Evolutionary conservation across 148 eudicot species (phyloP).

Genomic region (Chenopodium quinoa): DNA sequence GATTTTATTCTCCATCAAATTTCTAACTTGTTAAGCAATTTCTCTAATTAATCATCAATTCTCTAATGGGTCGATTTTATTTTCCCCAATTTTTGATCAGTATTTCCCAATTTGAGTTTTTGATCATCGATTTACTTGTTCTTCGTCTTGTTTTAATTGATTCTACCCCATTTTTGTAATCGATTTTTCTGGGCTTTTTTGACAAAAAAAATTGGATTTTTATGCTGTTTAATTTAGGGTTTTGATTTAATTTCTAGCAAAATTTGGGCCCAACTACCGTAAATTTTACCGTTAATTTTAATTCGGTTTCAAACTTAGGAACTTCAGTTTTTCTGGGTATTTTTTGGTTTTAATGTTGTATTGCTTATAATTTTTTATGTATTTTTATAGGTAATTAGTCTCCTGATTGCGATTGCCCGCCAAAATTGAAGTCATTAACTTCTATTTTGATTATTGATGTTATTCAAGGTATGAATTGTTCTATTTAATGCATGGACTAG

Average conservation of each 20-base stretch:
- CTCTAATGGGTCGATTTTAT: constrained; percentile 14
- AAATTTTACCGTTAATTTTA: background rate
- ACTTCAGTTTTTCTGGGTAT: background rate
- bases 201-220: background rate
- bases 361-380: background rate
- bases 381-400: constrained; percentile 21
- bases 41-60: constrained; percentile 15
- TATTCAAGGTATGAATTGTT: constrained; percentile 16
- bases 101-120: constrained; percentile 3
- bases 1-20: constrained; percentile 1
- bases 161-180: too few species aligned
- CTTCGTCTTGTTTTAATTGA: background rate
- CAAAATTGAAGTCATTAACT: constrained; percentile 2
- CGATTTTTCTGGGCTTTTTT: background rate
- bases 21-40: constrained; percentile 15
- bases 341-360: background rate
- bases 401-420: constrained; percentile 17
- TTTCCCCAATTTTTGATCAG: background rate
- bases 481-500: background rate
- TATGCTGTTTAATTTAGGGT: constrained; percentile 9
- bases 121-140: background rate
- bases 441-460: constrained; percentile 11
- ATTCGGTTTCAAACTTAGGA: background rate
- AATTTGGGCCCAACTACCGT: background rate
- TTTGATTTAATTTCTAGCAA: background rate